Percentiles rank a stretch among this genome's conserved stretches.
These are phyloP conservation scores for Pyrrhoderma lamaoense DNA, from an alignment of 1,284 basidiomycete species.

Conservation along the genomic window DNA sequence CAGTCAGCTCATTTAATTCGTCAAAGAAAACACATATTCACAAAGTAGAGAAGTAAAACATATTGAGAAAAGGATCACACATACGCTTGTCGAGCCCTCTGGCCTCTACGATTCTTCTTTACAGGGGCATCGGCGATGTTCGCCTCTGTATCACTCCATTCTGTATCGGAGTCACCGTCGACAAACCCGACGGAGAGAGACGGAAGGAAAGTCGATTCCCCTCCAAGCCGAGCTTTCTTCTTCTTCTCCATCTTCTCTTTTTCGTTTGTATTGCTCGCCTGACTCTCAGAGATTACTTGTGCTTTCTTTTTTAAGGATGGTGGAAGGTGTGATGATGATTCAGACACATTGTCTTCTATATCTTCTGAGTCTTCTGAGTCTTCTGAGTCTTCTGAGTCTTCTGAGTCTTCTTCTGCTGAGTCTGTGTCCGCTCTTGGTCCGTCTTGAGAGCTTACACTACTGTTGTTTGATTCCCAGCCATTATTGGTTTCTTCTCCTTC, in stretches of 20 bases:
- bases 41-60: constrained; percentile 4
- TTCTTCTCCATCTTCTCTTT: too few species aligned
- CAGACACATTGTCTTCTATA: constrained; percentile 15
- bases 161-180: constrained; percentile 72
- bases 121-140: constrained; percentile 45
- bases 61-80: constrained; percentile 31
- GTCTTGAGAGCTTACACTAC: constrained; percentile 57
- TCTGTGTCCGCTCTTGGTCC: not conserved
- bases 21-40: too few species aligned
- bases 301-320: constrained; percentile 15
- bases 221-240: too few species aligned
- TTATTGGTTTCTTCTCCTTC: not conserved
- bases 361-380: constrained; percentile 20
- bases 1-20: too few species aligned
- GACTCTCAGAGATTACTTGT: constrained; percentile 9
- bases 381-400: constrained; percentile 7
- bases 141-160: constrained; percentile 65
- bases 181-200: constrained; percentile 82
- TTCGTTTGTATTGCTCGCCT: not conserved
- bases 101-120: constrained; percentile 87
- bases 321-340: constrained; percentile 18
- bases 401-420: constrained; percentile 15
- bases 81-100: constrained; percentile 85
- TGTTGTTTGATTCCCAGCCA: constrained; percentile 28
- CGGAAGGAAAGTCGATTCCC: constrained; percentile 78